Percentiles rank a stretch among this genome's conserved stretches.
These are phyloP conservation scores for Blastomyces silverae DNA, from an alignment of 2,329 filamentous ascomycete species.

Conservation along the genomic window DNA sequence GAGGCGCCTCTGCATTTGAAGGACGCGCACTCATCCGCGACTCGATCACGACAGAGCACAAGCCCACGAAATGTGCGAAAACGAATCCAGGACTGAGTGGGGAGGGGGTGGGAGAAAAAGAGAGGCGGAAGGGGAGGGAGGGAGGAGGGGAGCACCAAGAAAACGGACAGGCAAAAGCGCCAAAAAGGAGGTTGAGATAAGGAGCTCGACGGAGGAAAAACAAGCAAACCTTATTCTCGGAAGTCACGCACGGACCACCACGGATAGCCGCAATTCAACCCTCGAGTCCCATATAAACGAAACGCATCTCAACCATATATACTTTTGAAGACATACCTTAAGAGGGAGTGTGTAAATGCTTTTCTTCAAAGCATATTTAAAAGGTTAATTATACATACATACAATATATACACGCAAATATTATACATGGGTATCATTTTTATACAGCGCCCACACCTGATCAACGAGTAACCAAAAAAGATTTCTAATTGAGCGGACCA, in stretches of 20 bases:
- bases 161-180: background rate
- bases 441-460: background rate
- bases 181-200: constrained; percentile 9
- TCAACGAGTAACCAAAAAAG: background rate
- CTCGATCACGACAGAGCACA: constrained; percentile 16
- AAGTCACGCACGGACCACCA: constrained; percentile 15
- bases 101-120: background rate
- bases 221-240: background rate
- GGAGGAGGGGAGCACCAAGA: background rate
- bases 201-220: background rate
- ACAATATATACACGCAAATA: background rate
- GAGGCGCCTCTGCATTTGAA: constrained; percentile 43
- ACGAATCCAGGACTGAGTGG: background rate
- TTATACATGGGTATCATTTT: constrained; percentile 10
- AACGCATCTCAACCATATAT: background rate
- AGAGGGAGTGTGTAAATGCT: background rate
- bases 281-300: background rate
- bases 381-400: constrained; percentile 6
- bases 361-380: background rate
- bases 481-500: constrained; percentile 37
- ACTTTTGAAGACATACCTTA: background rate
- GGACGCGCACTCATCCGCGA: constrained; percentile 35
- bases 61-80: background rate
- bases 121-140: background rate
- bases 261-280: background rate